A percentile compares a stretch with the other conserved stretches of the same genome.
These are phyloP conservation scores for Gossypium trilobum DNA, from an alignment of 441 rosid genomes.

Conservation along the genomic window DNA sequence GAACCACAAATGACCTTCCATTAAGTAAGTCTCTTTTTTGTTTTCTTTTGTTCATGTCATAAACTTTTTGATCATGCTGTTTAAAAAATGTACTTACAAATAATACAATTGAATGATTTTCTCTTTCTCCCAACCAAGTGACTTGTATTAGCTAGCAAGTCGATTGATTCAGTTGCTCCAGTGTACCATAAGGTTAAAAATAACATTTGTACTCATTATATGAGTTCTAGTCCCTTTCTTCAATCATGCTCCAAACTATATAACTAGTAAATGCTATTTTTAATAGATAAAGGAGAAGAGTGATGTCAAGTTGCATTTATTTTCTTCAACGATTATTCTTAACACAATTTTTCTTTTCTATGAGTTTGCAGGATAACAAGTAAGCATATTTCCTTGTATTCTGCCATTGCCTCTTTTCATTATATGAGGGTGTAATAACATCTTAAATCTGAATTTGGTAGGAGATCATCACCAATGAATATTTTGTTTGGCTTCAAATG, in stretches of 20 bases:
- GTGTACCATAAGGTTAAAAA: not conserved
- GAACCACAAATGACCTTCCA: conserved; percentile 2
- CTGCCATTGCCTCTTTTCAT: not conserved
- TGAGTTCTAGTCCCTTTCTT: not conserved
- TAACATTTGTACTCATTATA: not conserved
- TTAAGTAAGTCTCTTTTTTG: not conserved
- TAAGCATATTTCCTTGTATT: not conserved
- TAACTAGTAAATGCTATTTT: not conserved
- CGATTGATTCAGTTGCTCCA: not conserved
- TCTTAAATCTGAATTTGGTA: not conserved
- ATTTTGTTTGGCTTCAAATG: not conserved
- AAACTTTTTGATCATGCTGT: not conserved
- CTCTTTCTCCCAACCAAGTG: not conserved
- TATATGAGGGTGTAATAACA: not conserved
- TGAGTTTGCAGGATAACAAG: not conserved
- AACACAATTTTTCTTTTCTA: not conserved
- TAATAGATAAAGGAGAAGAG: not conserved
- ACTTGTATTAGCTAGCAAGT: no score
- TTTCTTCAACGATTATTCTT: not conserved
- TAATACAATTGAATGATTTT: not conserved
- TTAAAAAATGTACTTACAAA: not conserved
- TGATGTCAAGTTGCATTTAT: not conserved
- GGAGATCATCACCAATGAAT: not conserved
- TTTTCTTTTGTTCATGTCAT: not conserved
- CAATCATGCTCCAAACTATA: not conserved